Evolutionary conservation across 78 protist genomes (phyloP), one percentile per base, ranked within the genome.

Genomic region (Cavenderia fasciculata): DNA sequence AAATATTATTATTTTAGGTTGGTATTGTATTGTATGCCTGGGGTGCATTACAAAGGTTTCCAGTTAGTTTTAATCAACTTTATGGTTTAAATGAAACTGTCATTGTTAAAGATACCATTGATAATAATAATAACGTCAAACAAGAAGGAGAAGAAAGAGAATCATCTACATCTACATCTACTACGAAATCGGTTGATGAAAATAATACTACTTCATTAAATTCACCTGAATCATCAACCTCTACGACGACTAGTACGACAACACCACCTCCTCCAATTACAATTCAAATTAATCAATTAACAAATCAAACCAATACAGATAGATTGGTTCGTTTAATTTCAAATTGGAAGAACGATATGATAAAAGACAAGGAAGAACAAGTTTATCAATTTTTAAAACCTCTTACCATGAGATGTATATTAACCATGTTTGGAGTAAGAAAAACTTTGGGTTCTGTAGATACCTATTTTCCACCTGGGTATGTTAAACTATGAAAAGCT

Each of bases 21-120:
- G 49, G 71, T 27, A 38, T 82, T 19, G 63, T 82, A 6, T 43
- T 56, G 27, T 5, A 33, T 8, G 3, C 78, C 8, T 82, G 89
- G 89, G 46, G 29, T 43, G 19, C 18, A 41, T 14, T 51, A 16
- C 47, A 56, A 29, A 33, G 52, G 68, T 82, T 65, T 57, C 89
- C 89, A 25, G 54, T 65, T 29, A 25, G 33, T 43, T 61, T 68
- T 49, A 34, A 51, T 16, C 40, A 68, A n/a, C 21, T 82, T 2
- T 40, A 61, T 57, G 89, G 89, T 47, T 76, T 76, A 47, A 38
- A 40, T 62, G 87, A 76, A 36, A 74, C 63, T 27, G 18, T n/a
- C 11, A 14, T 12, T 8, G 14, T 41, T 23, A 25, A 5, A 7
- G 62, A 62, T 14, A 34, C 3, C 4, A 18, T 5, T 31, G n/a